These are phyloP conservation scores for Sistotremastrum niveocremeum DNA, from an alignment of 768 basidiomycete species.

Conservation along the genomic window DNA sequence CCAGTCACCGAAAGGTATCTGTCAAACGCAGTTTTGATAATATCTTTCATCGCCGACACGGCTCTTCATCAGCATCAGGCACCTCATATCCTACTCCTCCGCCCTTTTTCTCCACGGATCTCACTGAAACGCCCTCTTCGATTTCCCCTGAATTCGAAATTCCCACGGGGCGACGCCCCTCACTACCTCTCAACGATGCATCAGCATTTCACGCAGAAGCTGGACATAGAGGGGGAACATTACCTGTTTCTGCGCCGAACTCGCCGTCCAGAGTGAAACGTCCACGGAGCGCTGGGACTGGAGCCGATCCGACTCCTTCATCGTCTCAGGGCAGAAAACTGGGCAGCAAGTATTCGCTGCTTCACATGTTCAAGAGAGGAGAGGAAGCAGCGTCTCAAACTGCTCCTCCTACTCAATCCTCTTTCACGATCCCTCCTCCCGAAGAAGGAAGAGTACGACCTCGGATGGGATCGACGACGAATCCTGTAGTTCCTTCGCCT, in stretches of 20 bases:
- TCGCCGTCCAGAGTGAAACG: conserved; percentile 27
- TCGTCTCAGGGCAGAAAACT: not conserved
- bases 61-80: conserved; percentile 8
- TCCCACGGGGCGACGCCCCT: not conserved
- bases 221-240: not conserved
- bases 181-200: conserved; percentile 4
- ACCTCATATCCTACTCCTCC: conserved; percentile 21
- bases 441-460: too few species aligned
- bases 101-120: conserved; percentile 60
- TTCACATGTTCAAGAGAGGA: conserved; percentile 1
- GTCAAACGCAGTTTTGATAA: conserved; percentile 34
- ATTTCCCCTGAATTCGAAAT: too few species aligned
- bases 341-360: conserved; percentile 1
- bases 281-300: conserved; percentile 63
- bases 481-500: too few species aligned
- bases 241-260: conserved; percentile 12
- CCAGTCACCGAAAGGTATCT: conserved; percentile 19
- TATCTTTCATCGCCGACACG: conserved; percentile 16
- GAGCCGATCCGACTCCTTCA: conserved; percentile 29
- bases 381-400: too few species aligned
- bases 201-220: not conserved
- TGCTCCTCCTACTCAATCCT: too few species aligned
- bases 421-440: too few species aligned
- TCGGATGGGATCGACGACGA: too few species aligned
- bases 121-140: conserved; percentile 19